Conservation (phyloP, 2,329 filamentous ascomycete genomes). For the Ampelomyces quisqualis region DNA sequence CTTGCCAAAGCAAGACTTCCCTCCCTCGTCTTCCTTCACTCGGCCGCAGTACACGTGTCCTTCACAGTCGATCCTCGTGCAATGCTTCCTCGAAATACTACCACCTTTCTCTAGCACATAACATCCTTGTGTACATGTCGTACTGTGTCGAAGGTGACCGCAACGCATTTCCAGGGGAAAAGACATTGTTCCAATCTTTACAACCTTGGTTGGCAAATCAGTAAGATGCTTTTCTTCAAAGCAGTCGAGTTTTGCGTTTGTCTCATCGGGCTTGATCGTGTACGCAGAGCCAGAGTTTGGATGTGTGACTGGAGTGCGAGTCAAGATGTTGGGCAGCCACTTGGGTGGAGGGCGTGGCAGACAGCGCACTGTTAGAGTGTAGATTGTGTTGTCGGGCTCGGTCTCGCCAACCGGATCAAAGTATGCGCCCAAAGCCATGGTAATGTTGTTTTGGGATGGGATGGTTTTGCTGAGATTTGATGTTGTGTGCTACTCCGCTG, state of each 20-base stretch:
- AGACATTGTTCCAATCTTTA: conserved; percentile 11
- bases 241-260: conserved; percentile 15
- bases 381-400: conserved; percentile 18
- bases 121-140: conserved; percentile 21
- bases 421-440: conserved; percentile 4
- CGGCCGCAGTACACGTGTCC: conserved; percentile 29
- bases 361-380: conserved; percentile 2
- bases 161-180: conserved; percentile 27
- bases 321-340: conserved; percentile 21
- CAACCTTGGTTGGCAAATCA: conserved; percentile 15
- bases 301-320: conserved; percentile 6
- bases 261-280: conserved; percentile 11
- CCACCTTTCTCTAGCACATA: conserved; percentile 35
- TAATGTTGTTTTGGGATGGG: not conserved
- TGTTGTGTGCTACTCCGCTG: not conserved
- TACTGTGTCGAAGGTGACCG: conserved; percentile 15
- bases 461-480: not conserved
- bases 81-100: conserved; percentile 13
- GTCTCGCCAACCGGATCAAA: conserved; percentile 24
- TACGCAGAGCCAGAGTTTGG: conserved; percentile 4
- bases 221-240: conserved; percentile 17
- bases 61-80: conserved; percentile 23
- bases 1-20: conserved; percentile 31
- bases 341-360: conserved; percentile 21
- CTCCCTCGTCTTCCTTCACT: conserved; percentile 14